Conservation (phyloP, 805 yeast species). For the Huiozyma sinensis region DNA sequence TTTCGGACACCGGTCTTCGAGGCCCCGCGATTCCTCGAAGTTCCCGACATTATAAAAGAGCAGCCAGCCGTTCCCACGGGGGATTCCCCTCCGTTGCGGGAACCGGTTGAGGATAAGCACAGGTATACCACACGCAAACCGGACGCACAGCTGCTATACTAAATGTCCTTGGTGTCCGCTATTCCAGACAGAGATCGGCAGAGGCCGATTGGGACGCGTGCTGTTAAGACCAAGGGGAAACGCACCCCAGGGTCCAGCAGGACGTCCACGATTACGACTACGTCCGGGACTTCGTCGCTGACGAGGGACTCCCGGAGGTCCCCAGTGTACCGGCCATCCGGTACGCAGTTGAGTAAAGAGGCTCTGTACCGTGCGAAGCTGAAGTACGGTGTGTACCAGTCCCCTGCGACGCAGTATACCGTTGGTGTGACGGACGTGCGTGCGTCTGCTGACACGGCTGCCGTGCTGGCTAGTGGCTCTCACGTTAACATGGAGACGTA, state of each 20-base stretch:
- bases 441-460: conserved; percentile 64
- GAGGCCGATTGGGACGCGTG: background rate
- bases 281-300: background rate
- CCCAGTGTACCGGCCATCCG: conserved; percentile 51
- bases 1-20: too few relatives aligned
- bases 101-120: background rate
- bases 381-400: conserved; percentile 44
- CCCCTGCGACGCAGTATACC: conserved; percentile 41
- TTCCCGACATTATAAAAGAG: too few relatives aligned
- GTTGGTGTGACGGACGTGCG: conserved; percentile 52
- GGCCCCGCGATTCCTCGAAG: too few relatives aligned
- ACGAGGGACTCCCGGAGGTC: background rate
- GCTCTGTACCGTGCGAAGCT: conserved; percentile 67
- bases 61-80: too few relatives aligned
- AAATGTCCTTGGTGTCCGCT: conserved; percentile 27
- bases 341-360: conserved; percentile 61
- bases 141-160: background rate
- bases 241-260: conserved; percentile 3
- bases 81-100: too few relatives aligned
- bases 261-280: conserved; percentile 2
- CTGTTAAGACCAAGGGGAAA: background rate
- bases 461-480: conserved; percentile 53
- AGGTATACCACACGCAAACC: background rate
- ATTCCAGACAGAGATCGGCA: conserved; percentile 5
- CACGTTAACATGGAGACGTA: conserved; percentile 54